Base-by-base conservation (phyloP, 108 stramenopile species). In the Skeletonema menzelii region DNA sequence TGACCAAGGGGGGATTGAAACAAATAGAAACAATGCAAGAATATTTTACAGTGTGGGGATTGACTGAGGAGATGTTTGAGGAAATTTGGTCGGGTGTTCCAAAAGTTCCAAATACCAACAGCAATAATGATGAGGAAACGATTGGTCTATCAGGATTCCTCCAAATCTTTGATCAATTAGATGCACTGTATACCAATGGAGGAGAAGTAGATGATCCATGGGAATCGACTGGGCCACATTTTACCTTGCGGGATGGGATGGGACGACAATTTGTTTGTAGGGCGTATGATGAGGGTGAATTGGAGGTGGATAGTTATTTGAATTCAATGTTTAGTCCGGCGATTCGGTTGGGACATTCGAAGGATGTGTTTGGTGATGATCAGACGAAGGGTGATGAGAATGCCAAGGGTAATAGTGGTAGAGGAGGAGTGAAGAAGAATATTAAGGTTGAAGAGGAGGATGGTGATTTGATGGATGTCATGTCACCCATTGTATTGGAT, bases 201-300 rank as follows among this genome's bases (percentile, higher is more conserved):
- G 26, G 38, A 40, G 8, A 67, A 34, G 42, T 15, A 19, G 35
- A 42, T 12, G 28, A 59, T 42, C 28, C 67, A 49, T 14, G 17
- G 8, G 6, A 60, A 12, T 66, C 58, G 32, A 65, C 11, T 7
- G 66, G 84, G 10, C 72, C 81, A 17, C 86, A 88, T 59, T 85
- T 86, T 59, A 42, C 70, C 44, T 69, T 91, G 10, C 65, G 75
- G 15, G 94, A 95, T 75, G 65, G 64, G 11, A 62, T 65, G 8
- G 94, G 91, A 28, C 85, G 82, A 55, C 59, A 56, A 15, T 92
- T 70, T 67, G 82, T 82, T n/a, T 95, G 94, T 69, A 76, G 88
- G 20, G 59, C 75, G 12, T 92, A 92, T 49, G 68, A 78, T 55
- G 91, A 92, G 70, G 90, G 91, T 65, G 91, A 92, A 53, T 60